phyloP scores from a whole-genome alignment of 163 green algal genomes.

The Volvox carteri region DNA sequence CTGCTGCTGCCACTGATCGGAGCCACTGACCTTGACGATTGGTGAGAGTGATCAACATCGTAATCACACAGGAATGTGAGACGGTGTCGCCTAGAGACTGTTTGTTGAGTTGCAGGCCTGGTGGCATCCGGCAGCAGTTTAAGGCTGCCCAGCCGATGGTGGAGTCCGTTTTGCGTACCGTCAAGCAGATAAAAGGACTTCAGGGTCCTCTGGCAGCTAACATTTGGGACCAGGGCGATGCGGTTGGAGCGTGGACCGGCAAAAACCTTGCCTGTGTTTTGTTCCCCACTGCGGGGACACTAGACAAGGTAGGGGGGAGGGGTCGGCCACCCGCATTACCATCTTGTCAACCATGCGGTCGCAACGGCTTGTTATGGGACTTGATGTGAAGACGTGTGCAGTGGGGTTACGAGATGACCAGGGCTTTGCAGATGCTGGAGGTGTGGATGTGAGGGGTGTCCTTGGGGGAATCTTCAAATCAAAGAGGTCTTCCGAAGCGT shows the following conservation, averaged over 20 bases:
- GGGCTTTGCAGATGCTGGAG: too few relatives aligned
- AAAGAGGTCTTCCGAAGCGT: too few relatives aligned
- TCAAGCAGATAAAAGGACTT: conserved; percentile 65
- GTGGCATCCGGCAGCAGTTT: conserved; percentile 90
- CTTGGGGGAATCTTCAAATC: too few relatives aligned
- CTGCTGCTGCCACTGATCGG: conserved; percentile 90
- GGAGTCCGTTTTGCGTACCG: conserved; percentile 69
- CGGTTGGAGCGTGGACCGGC: conserved; percentile 69
- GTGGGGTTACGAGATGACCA: too few relatives aligned
- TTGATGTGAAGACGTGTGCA: too few relatives aligned
- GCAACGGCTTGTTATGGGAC: too few relatives aligned
- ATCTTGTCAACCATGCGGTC: too few relatives aligned
- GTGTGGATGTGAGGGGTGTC: too few relatives aligned
- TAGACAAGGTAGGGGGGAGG: conserved; percentile 64
- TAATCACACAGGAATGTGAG: neutral
- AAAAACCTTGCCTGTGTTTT: conserved; percentile 79
- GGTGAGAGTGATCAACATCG: too few relatives aligned
- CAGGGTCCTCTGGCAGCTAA: conserved; percentile 73
- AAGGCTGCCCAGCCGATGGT: conserved; percentile 86
- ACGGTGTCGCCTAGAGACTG: neutral
- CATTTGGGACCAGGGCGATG: conserved; percentile 84
- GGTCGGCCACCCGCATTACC: too few relatives aligned
- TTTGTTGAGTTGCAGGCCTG: conserved; percentile 58
- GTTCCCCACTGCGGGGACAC: conserved; percentile 83
- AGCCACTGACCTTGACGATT: conserved; percentile 95